Base-by-base conservation (phyloP, 164 flowering plant genomes). In the Stephania japonica region DNA sequence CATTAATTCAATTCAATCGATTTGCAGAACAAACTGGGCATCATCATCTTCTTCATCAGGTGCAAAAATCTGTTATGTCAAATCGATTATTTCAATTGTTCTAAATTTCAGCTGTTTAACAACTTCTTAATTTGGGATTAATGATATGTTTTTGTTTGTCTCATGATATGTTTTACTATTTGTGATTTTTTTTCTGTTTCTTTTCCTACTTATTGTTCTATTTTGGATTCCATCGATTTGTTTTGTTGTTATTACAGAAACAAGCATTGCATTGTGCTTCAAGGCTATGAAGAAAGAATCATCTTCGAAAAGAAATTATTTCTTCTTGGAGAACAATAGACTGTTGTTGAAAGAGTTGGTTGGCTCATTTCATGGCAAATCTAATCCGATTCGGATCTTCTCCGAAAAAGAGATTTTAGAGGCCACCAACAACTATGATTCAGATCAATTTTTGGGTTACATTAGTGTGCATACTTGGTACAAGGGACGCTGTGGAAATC, bases 381-480 rank as follows among this genome's bases (percentile, higher is more conserved):
- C 25, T 5, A 70, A 70, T 13, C 65, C 23, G 7, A 70, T 70
- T 4, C 64, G 43, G 56, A 12, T 42, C 41, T 72, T 72, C 68
- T 62, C 74, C 3, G 50, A 32, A 13, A 16, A 42, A 47, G 75
- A 65, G 21, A 59, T 65, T 6, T 9, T 32, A 12, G 32, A 44
- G 18, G 70, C 70, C 11, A 73, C 75, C 7, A n/a, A 65, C 16
- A 47, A 65, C 25, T 72, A 65, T 26, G 18, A 24, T 49, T 7
- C 24, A 18, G 62, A 65, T 25, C 59, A 23, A 47, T 43, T 73
- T 16, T 13, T 73, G 7, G 25, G 43, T 16, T 8, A 44, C 24
- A 49, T 16, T 32, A 9, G 49, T 8, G 5, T 27, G 13, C n/a
- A 16, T 32, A 49, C 9, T 2, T 13, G 19, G 10, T 73, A 66